Base-by-base conservation (phyloP, 768 basidiomycete genomes). In the Pisolithus tinctorius region DNA sequence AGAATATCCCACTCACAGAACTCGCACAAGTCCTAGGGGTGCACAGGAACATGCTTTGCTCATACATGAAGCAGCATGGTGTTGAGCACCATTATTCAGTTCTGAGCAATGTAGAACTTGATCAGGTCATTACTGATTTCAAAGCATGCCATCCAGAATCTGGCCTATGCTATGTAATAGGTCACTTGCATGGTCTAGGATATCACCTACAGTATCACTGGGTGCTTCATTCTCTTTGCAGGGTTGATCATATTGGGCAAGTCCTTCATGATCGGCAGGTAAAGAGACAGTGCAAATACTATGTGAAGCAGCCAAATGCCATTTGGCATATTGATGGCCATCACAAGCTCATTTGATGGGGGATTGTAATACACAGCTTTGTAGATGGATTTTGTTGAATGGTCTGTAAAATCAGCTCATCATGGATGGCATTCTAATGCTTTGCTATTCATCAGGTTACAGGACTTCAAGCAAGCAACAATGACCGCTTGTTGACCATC, bases 341-440 rank as follows among this genome's bases (percentile, higher is more conserved):
- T 51, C 63, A 67, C 47, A 67, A 67, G 17, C 47, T 68, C 0
- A 67, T 68, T 20, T 11, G 26, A 0, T 66, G 59, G 63, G 60
- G 60, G 1, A 52, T 64, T 42, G 60, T 65, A 0, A 65, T 65
- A 10, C 64, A 65, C 44, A 60, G 57, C 0, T 30, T 66, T 9
- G 54, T 66, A 25, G 62, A 70, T 49, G 66, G 67, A 0, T 67
- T 54, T 30, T 59, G 57, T 51, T 8, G 60, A 11, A 68, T 46
- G 6, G 63, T 66, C 27, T 29, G 54, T 49, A 13, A 20, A 6
- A n/a, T 17, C 48, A 8, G 23, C 34, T 36, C 13, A 4, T 9
- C 9, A 31, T 51, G 7, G 36, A 23, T 25, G 27, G 11, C n/a
- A 26, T 20, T 16, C 17, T 38, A 10, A 39, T 17, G 2, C 4